Percentiles rank a stretch among this genome's conserved stretches.
Evolutionary conservation across 2,329 filamentous ascomycete species (phyloP).

Genomic region (Diplocarpon mali): DNA sequence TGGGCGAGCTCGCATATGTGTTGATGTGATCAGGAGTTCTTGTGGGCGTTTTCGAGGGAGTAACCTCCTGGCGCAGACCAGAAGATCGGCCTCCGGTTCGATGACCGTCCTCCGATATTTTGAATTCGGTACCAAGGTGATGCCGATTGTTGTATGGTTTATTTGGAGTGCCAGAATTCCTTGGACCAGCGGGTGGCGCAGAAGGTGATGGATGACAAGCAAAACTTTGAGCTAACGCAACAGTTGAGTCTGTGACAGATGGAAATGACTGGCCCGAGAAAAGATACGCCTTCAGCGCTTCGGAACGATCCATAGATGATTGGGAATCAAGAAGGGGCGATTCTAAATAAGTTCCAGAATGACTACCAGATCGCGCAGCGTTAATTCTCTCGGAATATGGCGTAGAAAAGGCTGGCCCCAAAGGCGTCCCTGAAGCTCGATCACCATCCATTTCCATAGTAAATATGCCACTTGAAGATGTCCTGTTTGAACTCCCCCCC

Average conservation of each 20-base stretch:
- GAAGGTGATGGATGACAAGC: slow-evolving; percentile 7
- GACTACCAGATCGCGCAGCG: slow-evolving; percentile 33
- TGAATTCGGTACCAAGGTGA: slow-evolving; percentile 10
- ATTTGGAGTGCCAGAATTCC: slow-evolving; percentile 7
- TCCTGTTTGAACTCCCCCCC: slow-evolving; percentile 34
- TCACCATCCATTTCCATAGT: slow-evolving; percentile 57
- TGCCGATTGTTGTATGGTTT: slow-evolving; percentile 11
- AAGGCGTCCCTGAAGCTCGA: slow-evolving; percentile 37
- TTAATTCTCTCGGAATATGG: slow-evolving; percentile 51
- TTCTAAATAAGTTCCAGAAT: slow-evolving; percentile 8
- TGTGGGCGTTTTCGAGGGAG: slow-evolving; percentile 22
- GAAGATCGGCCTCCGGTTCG: slow-evolving; percentile 21
- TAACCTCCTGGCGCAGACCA: slow-evolving; percentile 27
- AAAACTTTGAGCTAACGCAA: background rate
- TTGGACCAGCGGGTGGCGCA: slow-evolving; percentile 7
- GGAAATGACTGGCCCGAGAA: slow-evolving; percentile 32
- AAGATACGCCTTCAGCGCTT: slow-evolving; percentile 46
- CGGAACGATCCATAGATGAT: slow-evolving; percentile 29
- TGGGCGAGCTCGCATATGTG: slow-evolving; percentile 15
- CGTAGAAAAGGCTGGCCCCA: slow-evolving; percentile 59
- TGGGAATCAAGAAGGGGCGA: slow-evolving; percentile 5
- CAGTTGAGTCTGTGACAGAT: slow-evolving; percentile 7
- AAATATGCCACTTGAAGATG: slow-evolving; percentile 46
- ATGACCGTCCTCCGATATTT: slow-evolving; percentile 7
- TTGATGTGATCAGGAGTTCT: slow-evolving; percentile 18